Conservation (phyloP, 2,329 filamentous ascomycete species). For the Phyllosticta citribraziliensis region DNA sequence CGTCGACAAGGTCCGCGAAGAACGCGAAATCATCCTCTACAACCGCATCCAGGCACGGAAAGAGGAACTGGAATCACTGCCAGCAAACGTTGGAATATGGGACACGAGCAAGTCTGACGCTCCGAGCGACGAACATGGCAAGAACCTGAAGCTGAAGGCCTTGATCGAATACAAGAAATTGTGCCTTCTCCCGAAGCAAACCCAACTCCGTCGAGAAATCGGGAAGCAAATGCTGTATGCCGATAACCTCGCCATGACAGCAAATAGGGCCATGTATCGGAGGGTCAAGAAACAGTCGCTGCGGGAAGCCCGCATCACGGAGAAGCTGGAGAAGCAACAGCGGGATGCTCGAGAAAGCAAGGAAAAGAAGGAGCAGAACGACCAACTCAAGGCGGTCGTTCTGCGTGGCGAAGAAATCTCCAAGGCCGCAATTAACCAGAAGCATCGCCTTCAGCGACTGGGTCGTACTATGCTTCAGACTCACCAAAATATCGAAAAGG, state of each 20-base stretch:
- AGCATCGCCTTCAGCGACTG: slow-evolving; percentile 71
- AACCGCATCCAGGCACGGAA: slow-evolving; percentile 83
- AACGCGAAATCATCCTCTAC: slow-evolving; percentile 79
- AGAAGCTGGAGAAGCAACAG: slow-evolving; percentile 98
- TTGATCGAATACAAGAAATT: slow-evolving; percentile 94
- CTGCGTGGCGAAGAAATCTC: slow-evolving; percentile 72
- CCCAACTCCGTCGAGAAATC: slow-evolving; percentile 73
- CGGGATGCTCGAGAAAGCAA: slow-evolving; percentile 90
- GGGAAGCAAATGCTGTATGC: slow-evolving; percentile 89
- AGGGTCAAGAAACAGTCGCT: slow-evolving; percentile 96
- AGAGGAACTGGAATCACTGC: slow-evolving; percentile 70
- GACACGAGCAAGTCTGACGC: slow-evolving; percentile 63
- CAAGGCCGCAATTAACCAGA: slow-evolving; percentile 56
- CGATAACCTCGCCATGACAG: slow-evolving; percentile 94
- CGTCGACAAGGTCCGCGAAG: slow-evolving; percentile 72
- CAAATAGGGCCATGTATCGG: slow-evolving; percentile 81
- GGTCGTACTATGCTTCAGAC: slow-evolving; percentile 81
- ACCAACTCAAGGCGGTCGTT: slow-evolving; percentile 81
- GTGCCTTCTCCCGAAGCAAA: slow-evolving; percentile 78
- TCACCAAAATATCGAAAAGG: slow-evolving; percentile 95
- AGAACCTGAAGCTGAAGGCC: slow-evolving; percentile 66
- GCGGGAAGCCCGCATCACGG: slow-evolving; percentile 89
- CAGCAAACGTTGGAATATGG: slow-evolving; percentile 80
- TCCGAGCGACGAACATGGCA: slow-evolving; percentile 60
- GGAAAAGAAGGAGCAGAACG: slow-evolving; percentile 93